Evolutionary conservation across 257 asterid species (phyloP), one percentile per base, ranked within the genome.

Genomic region (Mitragyna speciosa): DNA sequence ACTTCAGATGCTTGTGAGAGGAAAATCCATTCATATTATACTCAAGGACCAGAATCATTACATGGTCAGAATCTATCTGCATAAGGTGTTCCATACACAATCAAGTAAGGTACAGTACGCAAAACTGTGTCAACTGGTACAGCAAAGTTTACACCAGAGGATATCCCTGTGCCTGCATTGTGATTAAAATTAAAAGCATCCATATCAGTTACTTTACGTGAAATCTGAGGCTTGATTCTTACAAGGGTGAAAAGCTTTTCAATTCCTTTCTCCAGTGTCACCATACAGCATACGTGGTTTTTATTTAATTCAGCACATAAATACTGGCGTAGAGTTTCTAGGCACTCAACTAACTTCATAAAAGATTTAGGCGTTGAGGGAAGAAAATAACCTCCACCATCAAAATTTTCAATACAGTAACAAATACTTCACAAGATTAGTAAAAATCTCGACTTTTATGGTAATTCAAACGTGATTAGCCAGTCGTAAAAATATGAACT

Each of bases 91-190:
- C 97, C 98, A 76, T 94, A 93, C 19, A 94, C 90, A 41, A 94
- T 94, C 70, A 94, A 89, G 86, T 87, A 87, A 73, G 98, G 98
- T 75, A 90, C 83, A 56, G 88, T 54, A 14, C 93, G 97, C 4
- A 90, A 79, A 30, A 87, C 96, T 9, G 91, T 85, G 87, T 94
- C 94, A 0, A 92, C 87, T 11, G 97, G 97, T 76, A 94, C 91
- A 0, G 97, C 98, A 54, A 94, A 94, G 83, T 92, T 94, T 80
- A 92, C 97, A 52, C 98, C 98, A 2, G 97, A 94, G 7, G 98
- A 95, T 59, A 86, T 83, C 76, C 99, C 97, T 11, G 89, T 86
- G 63, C 97, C 97, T 92, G 92, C 85, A 87, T 65, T 80, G 76
- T 8, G 58, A 72, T 78, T 49, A 47, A 76, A 76, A 36, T 36